Base-by-base conservation (phyloP, 1,284 basidiomycete species). In the Trichosporon coremiiforme region DNA sequence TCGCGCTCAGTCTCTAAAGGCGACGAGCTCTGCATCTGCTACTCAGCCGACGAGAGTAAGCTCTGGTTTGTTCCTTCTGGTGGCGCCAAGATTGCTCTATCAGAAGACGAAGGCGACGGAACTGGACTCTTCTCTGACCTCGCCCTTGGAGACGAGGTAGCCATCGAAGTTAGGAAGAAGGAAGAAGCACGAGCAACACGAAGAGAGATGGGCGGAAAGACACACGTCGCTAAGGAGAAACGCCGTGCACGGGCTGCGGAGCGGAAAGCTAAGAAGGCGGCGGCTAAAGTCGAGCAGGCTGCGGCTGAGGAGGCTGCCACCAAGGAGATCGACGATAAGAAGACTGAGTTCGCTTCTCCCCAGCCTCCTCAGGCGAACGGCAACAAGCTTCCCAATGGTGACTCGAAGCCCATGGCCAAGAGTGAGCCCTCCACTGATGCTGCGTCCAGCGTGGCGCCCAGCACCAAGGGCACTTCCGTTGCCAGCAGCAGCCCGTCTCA, bases 1-100 rank as follows among this genome's bases (percentile, higher is more conserved):
- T 71, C 75, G 2, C 72, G 75, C 25, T 41, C 65, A 12, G 75
- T 84, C 15, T 57, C 73, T 9, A 36, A 74, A 15, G 77, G 74
- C 17, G 82, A 83, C 60, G 80, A 83, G 71, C 74, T 83, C 35
- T 81, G 77, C 66, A 82, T 83, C 65, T 81, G 79, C 71, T 84
- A 81, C 69, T 74, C 78, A 0, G 82, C 80, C 6, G 82, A 84
- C 68, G 82, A 84, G 70, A 75, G 74, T 31, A 83, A 83, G 72
- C 68, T 84, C 50, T 83, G 82, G 81, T 84, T 82, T 68, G 71
- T 75, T 2, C 80, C 80, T 10, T 67, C 33, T 0, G 67, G 65
- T 22, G 36, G 53, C 25, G 17, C 17, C 57, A 38, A 53, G 33
- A 22, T 55, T 13, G 31, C 66, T 22, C 22, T 67, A 29, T 22